Base-by-base conservation (phyloP, 495 filamentous ascomycete genomes). In the Penicillium subrubescens region DNA sequence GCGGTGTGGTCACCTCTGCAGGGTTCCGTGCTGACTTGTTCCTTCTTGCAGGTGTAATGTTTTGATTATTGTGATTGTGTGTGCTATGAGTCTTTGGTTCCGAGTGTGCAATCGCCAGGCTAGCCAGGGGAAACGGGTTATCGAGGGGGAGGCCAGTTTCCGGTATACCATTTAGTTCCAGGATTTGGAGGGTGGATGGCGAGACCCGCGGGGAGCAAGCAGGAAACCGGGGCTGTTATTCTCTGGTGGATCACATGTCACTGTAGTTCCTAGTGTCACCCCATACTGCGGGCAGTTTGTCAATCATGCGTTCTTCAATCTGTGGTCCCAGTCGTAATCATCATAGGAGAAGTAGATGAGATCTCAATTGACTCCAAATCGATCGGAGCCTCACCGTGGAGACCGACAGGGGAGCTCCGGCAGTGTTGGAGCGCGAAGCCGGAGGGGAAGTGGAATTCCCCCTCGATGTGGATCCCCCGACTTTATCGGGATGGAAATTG, bases 1-100 rank as follows among this genome's bases (percentile, higher is more conserved):
- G 53, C 53, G 31, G 53, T 39, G 10, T 56, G 25, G n/a, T 21
- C 17, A 33, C 5, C 31, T 52, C 17, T 59, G 25, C 25, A 27
- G 25, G 19, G 12, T 51, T 52, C 21, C 53, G 31, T 29, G 60
- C 69, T 71, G 44, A 69, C 53, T 51, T 23, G 23, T 57, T 27
- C 21, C 25, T 43, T 44, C 27, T 8, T 50, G n/a, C 46, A 80
- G 77, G 8, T 81, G 78, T 54, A 81, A 81, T 64, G 71, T 71
- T 29, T 56, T 85, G 37, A 76, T 83, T 29, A 66, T 86, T 41
- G 5, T 84, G 2, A 63, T 78, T 54, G 77, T 78, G 0, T 25
- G 59, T 8, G 48, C 46, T 0, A 48, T 81, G 63, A 78, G 71
- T 57, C 1, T 75, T 39, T 77, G 76, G 69, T 81, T 82, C 64